Percentiles rank a stretch among this genome's conserved stretches.
These are phyloP conservation scores for Aquilaria malaccensis DNA, from an alignment of 345 rosid species.

Conservation along the genomic window DNA sequence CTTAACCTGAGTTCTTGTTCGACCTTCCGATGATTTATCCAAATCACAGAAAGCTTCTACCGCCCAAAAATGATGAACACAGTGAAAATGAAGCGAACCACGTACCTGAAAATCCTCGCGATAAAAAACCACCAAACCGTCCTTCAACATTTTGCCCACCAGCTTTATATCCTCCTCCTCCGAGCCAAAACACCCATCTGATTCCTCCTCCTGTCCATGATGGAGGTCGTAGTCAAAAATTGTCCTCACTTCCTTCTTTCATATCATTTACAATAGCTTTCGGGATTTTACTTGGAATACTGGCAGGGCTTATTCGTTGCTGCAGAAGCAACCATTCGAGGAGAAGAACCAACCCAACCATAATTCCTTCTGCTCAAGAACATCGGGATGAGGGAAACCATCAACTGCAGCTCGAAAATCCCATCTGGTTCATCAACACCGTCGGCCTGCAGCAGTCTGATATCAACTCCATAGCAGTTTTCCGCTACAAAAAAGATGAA, in stretches of 20 bases:
- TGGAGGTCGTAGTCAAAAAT: too few relatives aligned
- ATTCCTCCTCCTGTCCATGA: too few relatives aligned
- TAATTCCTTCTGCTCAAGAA: conserved; percentile 20
- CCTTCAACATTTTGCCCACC: not conserved
- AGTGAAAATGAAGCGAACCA: too few relatives aligned
- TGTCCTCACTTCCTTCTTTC: conserved; percentile 1
- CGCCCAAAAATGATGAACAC: too few relatives aligned
- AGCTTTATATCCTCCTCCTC: too few relatives aligned
- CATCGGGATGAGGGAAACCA: conserved; percentile 31
- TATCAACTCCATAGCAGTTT: conserved; percentile 51
- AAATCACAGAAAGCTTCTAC: too few relatives aligned
- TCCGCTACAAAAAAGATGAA: conserved; percentile 42
- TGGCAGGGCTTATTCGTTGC: too few relatives aligned
- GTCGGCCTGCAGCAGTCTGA: conserved; percentile 51
- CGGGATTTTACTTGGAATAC: too few relatives aligned
- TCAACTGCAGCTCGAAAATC: conserved; percentile 30
- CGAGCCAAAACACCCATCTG: too few relatives aligned
- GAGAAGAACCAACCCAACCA: conserved; percentile 11
- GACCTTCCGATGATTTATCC: too few relatives aligned
- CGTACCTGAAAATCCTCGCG: too few relatives aligned
- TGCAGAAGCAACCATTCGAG: conserved; percentile 18
- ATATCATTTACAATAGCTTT: conserved; percentile 9
- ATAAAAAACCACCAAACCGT: not conserved
- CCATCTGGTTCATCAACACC: conserved; percentile 58
- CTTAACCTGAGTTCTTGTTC: too few relatives aligned